Evolutionary conservation across 169 alveolate species (phyloP).

Genomic region (Plasmodium chabaudi): DNA sequence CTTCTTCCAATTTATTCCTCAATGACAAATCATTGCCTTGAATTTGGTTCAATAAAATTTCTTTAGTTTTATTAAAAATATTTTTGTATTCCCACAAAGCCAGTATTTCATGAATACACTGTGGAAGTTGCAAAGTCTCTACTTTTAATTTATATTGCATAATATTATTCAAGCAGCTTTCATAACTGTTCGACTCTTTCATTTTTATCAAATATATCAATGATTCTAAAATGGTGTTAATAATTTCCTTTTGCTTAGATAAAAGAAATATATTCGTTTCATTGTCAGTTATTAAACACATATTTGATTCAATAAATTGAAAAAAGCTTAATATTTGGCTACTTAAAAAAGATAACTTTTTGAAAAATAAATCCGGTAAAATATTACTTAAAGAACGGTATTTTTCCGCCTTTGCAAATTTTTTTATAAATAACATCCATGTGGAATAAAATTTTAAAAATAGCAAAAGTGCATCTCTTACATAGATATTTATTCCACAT

Average conservation of each 20-base stretch:
- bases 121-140: slow-evolving; percentile 19
- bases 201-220: slow-evolving; percentile 24
- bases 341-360: slow-evolving; percentile 28
- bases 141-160: slow-evolving; percentile 26
- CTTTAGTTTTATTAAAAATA: slow-evolving; percentile 33
- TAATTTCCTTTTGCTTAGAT: slow-evolving; percentile 47
- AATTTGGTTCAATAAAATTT: slow-evolving; percentile 6
- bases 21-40: not conserved
- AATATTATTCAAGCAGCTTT: slow-evolving; percentile 22
- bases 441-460: slow-evolving; percentile 54
- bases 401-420: slow-evolving; percentile 5
- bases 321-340: slow-evolving; percentile 41
- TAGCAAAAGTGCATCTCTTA: slow-evolving; percentile 36
- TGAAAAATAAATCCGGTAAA: slow-evolving; percentile 63
- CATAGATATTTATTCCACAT: slow-evolving; percentile 20
- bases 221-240: slow-evolving; percentile 44
- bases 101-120: not conserved
- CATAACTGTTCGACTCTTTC: slow-evolving; percentile 9
- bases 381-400: not conserved
- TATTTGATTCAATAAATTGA: slow-evolving; percentile 60
- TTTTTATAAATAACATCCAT: slow-evolving; percentile 47
- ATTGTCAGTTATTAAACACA: slow-evolving; percentile 11
- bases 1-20: slow-evolving; percentile 1
- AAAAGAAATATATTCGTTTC: slow-evolving; percentile 40
- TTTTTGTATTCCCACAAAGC: slow-evolving; percentile 14